Percentiles rank a stretch among this genome's conserved stretches.
Conservation (phyloP, 2,329 filamentous ascomycete species). For the Fusarium subglutinans region DNA sequence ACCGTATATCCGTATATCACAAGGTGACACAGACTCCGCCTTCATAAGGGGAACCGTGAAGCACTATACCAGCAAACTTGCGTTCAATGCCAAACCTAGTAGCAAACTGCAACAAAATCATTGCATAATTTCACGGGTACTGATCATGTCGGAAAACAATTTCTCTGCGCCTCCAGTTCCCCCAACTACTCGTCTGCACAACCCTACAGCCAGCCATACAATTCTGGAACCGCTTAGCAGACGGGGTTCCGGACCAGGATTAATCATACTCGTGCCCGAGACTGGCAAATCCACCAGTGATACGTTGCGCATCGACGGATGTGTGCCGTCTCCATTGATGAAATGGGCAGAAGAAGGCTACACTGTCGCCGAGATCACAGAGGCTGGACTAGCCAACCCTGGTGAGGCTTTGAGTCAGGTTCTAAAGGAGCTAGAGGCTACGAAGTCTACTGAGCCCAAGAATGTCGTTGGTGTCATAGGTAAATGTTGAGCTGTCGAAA, state of each 20-base stretch:
- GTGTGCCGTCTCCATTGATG: slow-evolving; percentile 62
- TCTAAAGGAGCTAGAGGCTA: slow-evolving; percentile 21
- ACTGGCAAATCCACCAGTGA: slow-evolving; percentile 23
- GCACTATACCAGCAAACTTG: background rate
- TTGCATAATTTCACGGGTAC: background rate
- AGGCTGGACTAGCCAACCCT: background rate
- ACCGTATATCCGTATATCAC: background rate
- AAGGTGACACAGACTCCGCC: background rate
- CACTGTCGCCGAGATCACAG: slow-evolving; percentile 55
- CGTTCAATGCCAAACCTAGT: background rate
- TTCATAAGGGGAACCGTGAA: background rate
- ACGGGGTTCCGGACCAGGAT: slow-evolving; percentile 45
- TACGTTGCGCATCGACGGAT: slow-evolving; percentile 36
- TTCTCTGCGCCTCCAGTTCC: background rate
- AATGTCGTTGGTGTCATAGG: slow-evolving; percentile 52
- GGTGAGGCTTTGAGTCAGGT: background rate
- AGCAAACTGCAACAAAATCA: background rate
- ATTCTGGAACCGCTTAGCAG: background rate
- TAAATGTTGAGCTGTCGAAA: background rate
- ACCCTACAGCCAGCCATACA: background rate
- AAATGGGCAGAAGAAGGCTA: slow-evolving; percentile 81
- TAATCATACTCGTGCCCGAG: slow-evolving; percentile 41
- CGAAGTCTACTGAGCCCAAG: slow-evolving; percentile 38
- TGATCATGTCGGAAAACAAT: background rate
- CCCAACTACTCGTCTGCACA: background rate